Base-by-base conservation (phyloP, 2,329 filamentous ascomycete genomes). In the Pseudodiploospora longispora region DNA sequence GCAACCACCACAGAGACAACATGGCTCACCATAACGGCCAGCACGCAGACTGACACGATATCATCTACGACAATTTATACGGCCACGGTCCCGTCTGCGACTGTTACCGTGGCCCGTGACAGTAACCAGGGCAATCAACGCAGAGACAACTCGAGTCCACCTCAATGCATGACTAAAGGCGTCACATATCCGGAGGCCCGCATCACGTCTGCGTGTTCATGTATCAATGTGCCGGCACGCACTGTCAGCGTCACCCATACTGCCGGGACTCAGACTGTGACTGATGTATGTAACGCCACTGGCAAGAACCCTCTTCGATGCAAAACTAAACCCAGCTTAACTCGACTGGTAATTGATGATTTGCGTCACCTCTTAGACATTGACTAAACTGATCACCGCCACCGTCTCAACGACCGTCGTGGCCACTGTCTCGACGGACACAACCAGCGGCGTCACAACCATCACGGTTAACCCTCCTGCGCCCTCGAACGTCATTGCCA, bases 121-220 rank as follows among this genome's bases (percentile, higher is more conserved):
- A 3, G 38, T 42, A 12, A 40, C 39, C 37, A 8, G 33, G 12
- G 31, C 9, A 34, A 41, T n/a, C 9, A 10, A 31, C 1, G 28
- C 19, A 7, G 45, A 35, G 4, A 53, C 27, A 30, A 27, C 4
- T 37, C 41, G 6, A 42, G 42, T 28, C 43, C 52, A 27, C 52
- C 53, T 0, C 45, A 50, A 30, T 55, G 52, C 30, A 54, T 55
- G 53, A 50, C 50, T 1, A 55, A 53, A 6, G 51, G 52, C 4
- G 52, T 50, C 27, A 49, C 46, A 3, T 56, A 54, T 27, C 48
- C 53, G 40, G 49, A 50, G 6, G 51, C 51, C n/a, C 53, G 53
- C 4, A 53, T 56, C 39, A 53, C 53, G 7, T 54, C 52, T 10
- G 54, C 50, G 10, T 56, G 54, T 28, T 47, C 49, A 7, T 56